A percentile compares a stretch with the other conserved stretches of the same genome.
These are phyloP conservation scores for Trypanosoma rangeli DNA, from an alignment of 208 protist species.

Conservation along the genomic window DNA sequence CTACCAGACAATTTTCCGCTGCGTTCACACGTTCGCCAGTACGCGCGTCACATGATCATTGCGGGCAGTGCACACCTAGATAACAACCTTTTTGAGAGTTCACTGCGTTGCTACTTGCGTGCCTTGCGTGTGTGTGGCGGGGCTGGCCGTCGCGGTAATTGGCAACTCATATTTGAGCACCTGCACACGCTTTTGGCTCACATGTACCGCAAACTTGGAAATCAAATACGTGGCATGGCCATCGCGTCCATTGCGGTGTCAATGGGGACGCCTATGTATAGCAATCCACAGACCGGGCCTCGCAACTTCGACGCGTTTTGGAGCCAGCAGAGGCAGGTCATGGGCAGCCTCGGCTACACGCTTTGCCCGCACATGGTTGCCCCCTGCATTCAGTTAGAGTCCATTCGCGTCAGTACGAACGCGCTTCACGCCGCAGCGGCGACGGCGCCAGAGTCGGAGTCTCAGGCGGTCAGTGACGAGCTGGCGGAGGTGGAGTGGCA, in stretches of 20 bases:
- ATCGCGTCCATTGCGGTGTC: slow-evolving; percentile 48
- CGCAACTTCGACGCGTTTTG: slow-evolving; percentile 55
- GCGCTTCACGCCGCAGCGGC: slow-evolving; percentile 49
- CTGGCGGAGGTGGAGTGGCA: slow-evolving; percentile 60
- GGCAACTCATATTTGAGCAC: slow-evolving; percentile 61
- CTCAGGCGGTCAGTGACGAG: slow-evolving; percentile 40
- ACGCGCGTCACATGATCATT: slow-evolving; percentile 40
- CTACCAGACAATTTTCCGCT: slow-evolving; percentile 50
- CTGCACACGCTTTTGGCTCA: slow-evolving; percentile 44
- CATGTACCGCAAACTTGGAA: slow-evolving; percentile 60
- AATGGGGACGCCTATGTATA: slow-evolving; percentile 60
- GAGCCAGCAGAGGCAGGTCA: slow-evolving; percentile 43
- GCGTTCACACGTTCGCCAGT: slow-evolving; percentile 49
- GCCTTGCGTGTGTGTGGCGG: slow-evolving; percentile 53
- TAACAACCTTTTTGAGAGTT: slow-evolving; percentile 40
- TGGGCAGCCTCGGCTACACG: slow-evolving; percentile 46
- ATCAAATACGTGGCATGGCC: slow-evolving; percentile 55
- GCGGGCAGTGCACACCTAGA: slow-evolving; percentile 56
- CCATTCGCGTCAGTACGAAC: slow-evolving; percentile 57
- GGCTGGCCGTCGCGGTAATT: slow-evolving; percentile 49
- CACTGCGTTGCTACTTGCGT: slow-evolving; percentile 73
- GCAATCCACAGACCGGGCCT: slow-evolving; percentile 31
- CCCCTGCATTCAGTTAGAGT: slow-evolving; percentile 50
- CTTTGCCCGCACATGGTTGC: slow-evolving; percentile 76
- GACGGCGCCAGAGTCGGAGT: slow-evolving; percentile 37